Conservation (phyloP, 805 yeast genomes). For the Phaffomyces thermotolerans region DNA sequence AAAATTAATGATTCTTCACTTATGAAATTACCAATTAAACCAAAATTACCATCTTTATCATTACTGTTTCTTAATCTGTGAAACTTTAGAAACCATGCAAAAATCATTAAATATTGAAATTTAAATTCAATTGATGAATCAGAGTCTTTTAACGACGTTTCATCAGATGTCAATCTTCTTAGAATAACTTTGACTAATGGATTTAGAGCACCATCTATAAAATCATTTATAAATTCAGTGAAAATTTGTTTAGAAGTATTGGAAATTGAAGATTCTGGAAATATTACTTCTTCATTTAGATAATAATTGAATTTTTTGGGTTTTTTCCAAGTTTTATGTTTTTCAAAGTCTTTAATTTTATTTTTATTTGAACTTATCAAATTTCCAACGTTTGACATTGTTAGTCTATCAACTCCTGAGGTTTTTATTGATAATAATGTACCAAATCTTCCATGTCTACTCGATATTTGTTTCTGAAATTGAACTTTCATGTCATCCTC, state of each 20-base stretch:
- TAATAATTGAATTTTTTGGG: constrained; percentile 24
- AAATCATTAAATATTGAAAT: constrained; percentile 47
- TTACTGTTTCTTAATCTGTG: constrained; percentile 37
- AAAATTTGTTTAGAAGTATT: constrained; percentile 7
- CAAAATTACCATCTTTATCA: constrained; percentile 26
- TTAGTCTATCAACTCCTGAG: constrained; percentile 47
- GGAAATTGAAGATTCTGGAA: constrained; percentile 23
- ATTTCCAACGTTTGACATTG: constrained; percentile 70
- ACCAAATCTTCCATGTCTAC: constrained; percentile 90
- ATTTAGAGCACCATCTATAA: constrained; percentile 71
- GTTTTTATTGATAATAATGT: constrained; percentile 69
- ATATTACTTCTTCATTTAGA: constrained; percentile 23
- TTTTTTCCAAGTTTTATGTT: constrained; percentile 58
- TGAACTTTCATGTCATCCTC: constrained; percentile 50
- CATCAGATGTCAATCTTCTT: constrained; percentile 35
- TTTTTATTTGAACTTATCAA: constrained; percentile 38
- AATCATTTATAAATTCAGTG: constrained; percentile 43
- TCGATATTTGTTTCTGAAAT: constrained; percentile 44
- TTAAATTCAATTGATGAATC: neutral
- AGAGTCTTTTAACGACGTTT: neutral
- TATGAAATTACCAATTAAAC: constrained; percentile 47
- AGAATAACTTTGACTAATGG: constrained; percentile 50
- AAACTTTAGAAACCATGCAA: constrained; percentile 71
- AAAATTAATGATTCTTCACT: constrained; percentile 55
- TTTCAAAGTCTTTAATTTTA: constrained; percentile 59